Evolutionary conservation across 208 protist genomes (phyloP).

Genomic region (Crithidia mellificae): DNA sequence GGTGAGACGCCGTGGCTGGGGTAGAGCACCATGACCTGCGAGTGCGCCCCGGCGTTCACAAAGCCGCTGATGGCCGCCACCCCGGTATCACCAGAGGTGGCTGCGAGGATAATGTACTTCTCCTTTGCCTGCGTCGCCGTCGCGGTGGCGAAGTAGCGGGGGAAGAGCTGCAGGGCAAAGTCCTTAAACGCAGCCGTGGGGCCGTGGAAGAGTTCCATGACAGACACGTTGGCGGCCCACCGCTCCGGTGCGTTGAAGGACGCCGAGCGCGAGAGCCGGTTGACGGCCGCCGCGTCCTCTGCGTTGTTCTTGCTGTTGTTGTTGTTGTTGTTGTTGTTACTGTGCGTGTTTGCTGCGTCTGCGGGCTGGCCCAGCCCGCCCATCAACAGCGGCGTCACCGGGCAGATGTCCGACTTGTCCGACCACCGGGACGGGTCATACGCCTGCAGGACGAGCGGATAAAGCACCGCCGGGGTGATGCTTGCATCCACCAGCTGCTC

Average conservation of each 20-base stretch:
- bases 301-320: not conserved
- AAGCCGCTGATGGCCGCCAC: conserved; percentile 89
- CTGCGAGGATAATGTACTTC: conserved; percentile 84
- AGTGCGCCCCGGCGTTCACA: conserved; percentile 58
- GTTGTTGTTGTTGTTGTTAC: too few relatives aligned
- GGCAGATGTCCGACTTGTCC: conserved; percentile 57
- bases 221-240: conserved; percentile 42
- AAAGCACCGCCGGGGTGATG: conserved; percentile 53
- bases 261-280: conserved; percentile 1
- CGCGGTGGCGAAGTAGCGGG: conserved; percentile 76
- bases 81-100: conserved; percentile 91
- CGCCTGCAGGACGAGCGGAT: conserved; percentile 60
- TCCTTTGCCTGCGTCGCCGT: conserved; percentile 23
- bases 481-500: conserved; percentile 76
- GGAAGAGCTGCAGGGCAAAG: conserved; percentile 90
- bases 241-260: conserved; percentile 28
- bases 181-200: conserved; percentile 93
- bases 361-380: not conserved
- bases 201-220: conserved; percentile 89
- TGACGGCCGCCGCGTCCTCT: not conserved
- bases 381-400: conserved; percentile 46
- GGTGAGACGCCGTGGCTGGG: conserved; percentile 80
- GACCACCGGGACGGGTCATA: conserved; percentile 76
- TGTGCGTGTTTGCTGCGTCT: not conserved
- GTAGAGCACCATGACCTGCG: conserved; percentile 88